phyloP scores from a whole-genome alignment of 1,284 basidiomycete genomes.

The Irpex sp. region DNA sequence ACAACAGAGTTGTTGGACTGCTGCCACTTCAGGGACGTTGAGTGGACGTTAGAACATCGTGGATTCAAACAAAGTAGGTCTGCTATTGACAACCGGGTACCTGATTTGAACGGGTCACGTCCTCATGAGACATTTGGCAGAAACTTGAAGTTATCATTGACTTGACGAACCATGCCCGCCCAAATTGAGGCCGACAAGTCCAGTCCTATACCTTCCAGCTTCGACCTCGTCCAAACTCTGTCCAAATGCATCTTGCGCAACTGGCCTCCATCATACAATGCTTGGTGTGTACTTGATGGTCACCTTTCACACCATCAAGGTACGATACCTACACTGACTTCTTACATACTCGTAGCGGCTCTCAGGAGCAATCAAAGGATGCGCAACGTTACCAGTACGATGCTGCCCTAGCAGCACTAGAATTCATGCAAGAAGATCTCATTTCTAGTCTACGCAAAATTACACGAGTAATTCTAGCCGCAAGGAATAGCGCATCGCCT shows the following conservation, averaged over 20 bases:
- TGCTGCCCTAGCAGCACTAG: neutral
- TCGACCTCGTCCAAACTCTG: neutral
- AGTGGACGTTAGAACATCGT: no score
- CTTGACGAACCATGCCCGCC: neutral
- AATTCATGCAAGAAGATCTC: neutral
- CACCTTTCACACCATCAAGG: neutral
- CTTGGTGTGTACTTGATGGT: neutral
- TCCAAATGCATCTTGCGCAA: neutral
- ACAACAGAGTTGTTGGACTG: no score
- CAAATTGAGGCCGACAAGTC: neutral
- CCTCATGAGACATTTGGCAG: no score
- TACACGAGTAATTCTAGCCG: neutral
- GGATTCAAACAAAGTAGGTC: no score
- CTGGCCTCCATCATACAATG: conserved; percentile 1
- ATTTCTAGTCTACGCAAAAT: neutral
- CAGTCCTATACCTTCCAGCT: neutral
- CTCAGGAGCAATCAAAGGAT: neutral
- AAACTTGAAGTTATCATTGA: no score
- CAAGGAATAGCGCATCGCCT: neutral
- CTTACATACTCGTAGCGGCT: neutral
- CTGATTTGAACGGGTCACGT: no score
- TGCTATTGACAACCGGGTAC: no score
- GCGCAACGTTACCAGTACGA: neutral
- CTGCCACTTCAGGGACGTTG: no score
- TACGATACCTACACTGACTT: neutral